Percentiles rank a stretch among this genome's conserved stretches.
Evolutionary conservation across 2,329 filamentous ascomycete species (phyloP).

Genomic region (Endothia cerciana): DNA sequence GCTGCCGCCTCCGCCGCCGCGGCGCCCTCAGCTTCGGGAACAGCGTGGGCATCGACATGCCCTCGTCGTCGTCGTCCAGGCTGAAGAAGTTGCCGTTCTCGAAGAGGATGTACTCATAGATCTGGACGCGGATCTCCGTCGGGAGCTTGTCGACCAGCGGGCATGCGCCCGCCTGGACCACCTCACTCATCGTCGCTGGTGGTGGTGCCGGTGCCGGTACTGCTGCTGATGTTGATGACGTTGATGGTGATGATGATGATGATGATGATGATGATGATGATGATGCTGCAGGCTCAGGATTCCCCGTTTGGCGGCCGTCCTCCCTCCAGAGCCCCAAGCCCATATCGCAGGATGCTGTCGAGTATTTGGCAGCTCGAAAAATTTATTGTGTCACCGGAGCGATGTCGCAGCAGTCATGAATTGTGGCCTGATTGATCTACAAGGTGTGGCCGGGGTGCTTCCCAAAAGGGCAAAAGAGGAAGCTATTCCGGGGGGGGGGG

Average conservation of each 20-base stretch:
- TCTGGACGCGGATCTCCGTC: constrained; percentile 27
- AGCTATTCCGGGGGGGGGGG: constrained; percentile 21
- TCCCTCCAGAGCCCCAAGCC: not conserved
- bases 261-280: not conserved
- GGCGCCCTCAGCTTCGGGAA: constrained; percentile 27
- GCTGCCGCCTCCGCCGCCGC: not conserved
- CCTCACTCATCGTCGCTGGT: constrained; percentile 16
- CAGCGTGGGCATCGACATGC: constrained; percentile 23
- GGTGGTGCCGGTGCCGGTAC: not conserved
- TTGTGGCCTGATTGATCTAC: constrained; percentile 23
- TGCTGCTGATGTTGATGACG: not conserved
- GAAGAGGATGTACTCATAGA: constrained; percentile 29
- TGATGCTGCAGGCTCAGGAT: not conserved
- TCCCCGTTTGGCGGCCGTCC: not conserved
- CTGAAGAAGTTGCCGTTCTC: constrained; percentile 29
- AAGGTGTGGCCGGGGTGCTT: constrained; percentile 22
- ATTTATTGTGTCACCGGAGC: not conserved
- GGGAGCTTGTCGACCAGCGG: constrained; percentile 25
- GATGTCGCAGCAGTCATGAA: constrained; percentile 16
- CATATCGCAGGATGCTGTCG: not conserved
- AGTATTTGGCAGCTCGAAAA: not conserved
- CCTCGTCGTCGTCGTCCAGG: constrained; percentile 29
- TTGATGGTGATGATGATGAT: not conserved
- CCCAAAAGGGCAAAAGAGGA: constrained; percentile 29
- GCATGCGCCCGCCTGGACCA: constrained; percentile 15